These are phyloP conservation scores for Collybiopsis confluens DNA, from an alignment of 768 basidiomycete genomes.

Conservation along the genomic window DNA sequence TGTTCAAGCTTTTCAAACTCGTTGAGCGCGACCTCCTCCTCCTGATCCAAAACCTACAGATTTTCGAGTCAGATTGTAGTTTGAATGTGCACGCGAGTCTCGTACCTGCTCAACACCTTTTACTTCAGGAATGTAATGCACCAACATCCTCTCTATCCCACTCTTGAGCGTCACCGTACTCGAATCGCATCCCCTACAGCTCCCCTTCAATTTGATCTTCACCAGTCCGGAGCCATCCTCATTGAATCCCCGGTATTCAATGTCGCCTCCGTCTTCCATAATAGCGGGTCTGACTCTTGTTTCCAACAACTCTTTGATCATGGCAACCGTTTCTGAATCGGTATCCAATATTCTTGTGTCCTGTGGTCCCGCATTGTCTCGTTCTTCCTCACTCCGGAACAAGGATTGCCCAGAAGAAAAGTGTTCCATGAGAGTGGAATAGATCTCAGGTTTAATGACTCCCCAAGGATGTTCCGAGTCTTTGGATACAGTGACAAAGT, in stretches of 20 bases:
- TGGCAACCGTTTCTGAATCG: slow-evolving; percentile 94
- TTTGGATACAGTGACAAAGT: slow-evolving; percentile 97
- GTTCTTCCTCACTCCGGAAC: slow-evolving; percentile 80
- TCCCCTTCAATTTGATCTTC: slow-evolving; percentile 89
- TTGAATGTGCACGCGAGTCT: slow-evolving; percentile 15
- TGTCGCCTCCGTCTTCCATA: slow-evolving; percentile 98
- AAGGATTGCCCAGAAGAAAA: slow-evolving; percentile 89
- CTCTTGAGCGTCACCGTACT: slow-evolving; percentile 94
- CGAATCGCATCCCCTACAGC: slow-evolving; percentile 92
- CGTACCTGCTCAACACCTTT: slow-evolving; percentile 86
- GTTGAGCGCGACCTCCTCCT: slow-evolving; percentile 79
- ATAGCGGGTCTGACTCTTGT: slow-evolving; percentile 94
- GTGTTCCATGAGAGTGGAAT: slow-evolving; percentile 93
- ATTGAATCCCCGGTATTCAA: slow-evolving; percentile 89
- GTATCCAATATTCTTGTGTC: slow-evolving; percentile 92
- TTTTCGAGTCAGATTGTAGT: background rate
- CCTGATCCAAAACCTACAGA: slow-evolving; percentile 77
- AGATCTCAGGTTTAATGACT: slow-evolving; percentile 94
- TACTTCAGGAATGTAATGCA: slow-evolving; percentile 98
- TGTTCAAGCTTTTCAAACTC: slow-evolving; percentile 90
- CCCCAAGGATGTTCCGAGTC: slow-evolving; percentile 82
- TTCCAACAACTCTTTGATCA: slow-evolving; percentile 97
- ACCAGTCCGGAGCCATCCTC: slow-evolving; percentile 79
- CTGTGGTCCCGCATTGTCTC: slow-evolving; percentile 80
- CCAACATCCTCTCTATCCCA: slow-evolving; percentile 97